Evolutionary conservation across 1,284 basidiomycete species (phyloP).

Genomic region (Cutaneotrichosporon cavernicola): DNA sequence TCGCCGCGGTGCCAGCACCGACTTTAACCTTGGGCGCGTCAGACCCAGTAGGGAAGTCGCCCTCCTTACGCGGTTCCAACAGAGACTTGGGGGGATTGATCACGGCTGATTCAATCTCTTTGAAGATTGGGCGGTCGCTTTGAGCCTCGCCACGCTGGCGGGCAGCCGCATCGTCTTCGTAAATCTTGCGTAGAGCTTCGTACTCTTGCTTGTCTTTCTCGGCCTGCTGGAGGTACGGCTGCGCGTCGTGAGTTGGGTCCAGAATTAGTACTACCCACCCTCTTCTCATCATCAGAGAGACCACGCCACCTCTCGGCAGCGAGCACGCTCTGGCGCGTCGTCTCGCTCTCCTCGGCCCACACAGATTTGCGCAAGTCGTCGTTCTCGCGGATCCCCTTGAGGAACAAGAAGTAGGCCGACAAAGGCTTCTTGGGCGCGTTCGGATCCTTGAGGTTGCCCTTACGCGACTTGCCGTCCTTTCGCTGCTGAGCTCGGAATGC

Average conservation of each 20-base stretch:
- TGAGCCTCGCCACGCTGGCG: conserved; percentile 57
- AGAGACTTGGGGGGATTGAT: conserved; percentile 28
- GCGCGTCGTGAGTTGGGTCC: neutral
- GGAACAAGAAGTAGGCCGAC: conserved; percentile 91
- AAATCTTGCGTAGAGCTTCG: conserved; percentile 72
- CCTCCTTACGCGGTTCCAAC: conserved; percentile 18
- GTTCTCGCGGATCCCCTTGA: conserved; percentile 76
- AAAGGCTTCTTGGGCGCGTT: conserved; percentile 96
- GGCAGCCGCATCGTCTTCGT: conserved; percentile 72
- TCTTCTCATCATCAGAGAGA: conserved; percentile 86
- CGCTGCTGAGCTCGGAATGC: conserved; percentile 84
- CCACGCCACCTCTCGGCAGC: conserved; percentile 89
- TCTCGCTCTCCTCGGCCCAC: conserved; percentile 90
- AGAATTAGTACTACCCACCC: conserved; percentile 58
- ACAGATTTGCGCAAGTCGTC: conserved; percentile 70
- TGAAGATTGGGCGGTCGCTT: conserved; percentile 58
- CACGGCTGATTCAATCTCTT: conserved; percentile 22
- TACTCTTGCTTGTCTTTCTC: conserved; percentile 91
- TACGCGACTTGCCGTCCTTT: conserved; percentile 87
- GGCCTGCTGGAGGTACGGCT: conserved; percentile 87
- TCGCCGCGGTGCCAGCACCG: conserved; percentile 11
- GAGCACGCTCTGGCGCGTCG: conserved; percentile 89
- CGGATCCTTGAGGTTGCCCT: conserved; percentile 93
- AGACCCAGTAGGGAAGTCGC: conserved; percentile 15
- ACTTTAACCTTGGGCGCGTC: conserved; percentile 17